Base-by-base conservation (phyloP, 2,329 filamentous ascomycete species). In the Apiospora arundinis region DNA sequence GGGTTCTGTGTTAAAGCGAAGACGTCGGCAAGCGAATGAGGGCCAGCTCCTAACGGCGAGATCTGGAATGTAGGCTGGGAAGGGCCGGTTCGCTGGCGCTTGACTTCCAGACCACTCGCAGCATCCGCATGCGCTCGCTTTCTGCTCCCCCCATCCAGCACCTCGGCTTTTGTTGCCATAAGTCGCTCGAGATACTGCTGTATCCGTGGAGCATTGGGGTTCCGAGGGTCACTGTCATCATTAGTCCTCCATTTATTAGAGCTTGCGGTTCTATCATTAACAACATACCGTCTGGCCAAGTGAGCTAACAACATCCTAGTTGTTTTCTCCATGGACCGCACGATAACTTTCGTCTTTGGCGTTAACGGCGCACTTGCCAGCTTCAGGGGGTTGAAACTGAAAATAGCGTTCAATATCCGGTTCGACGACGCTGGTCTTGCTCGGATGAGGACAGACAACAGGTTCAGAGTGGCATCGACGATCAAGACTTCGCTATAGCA, bases 321-420 rank as follows among this genome's bases (percentile, higher is more conserved):
- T 32, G 96, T 99, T 79, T 97, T 94, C 81, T 98, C 95, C 91
- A 99, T 96, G 6, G 95, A 98, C 82, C 92, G 94, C 73, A 97
- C 88, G 76, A 95, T 90, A 72, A 99, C 92, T 76, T 92, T 94
- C 68, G 90, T 89, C 78, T 91, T 94, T 2, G 94, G 89, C 0
- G 93, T 95, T 85, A 97, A 89, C 4, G 92, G 91, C 1, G 90
- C 90, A 77, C 90, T 92, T 71, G 93, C 93, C 74, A 94, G 89
- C 81, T 93, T 94, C 63, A 98, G 84, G 0, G 96, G 96, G 78
- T 97, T 97, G 87, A 98, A 99, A 80, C 91, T 95, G 75, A 99
- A 86, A 42, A 98, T 87, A 21, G 94, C 91, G 78, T 92, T 93
- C 74, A 98, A 82, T 73, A 98, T 96, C 79, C 96, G 95, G 82